phyloP scores from a whole-genome alignment of 2,329 filamentous ascomycete genomes.

The Orbilia brochopaga region DNA sequence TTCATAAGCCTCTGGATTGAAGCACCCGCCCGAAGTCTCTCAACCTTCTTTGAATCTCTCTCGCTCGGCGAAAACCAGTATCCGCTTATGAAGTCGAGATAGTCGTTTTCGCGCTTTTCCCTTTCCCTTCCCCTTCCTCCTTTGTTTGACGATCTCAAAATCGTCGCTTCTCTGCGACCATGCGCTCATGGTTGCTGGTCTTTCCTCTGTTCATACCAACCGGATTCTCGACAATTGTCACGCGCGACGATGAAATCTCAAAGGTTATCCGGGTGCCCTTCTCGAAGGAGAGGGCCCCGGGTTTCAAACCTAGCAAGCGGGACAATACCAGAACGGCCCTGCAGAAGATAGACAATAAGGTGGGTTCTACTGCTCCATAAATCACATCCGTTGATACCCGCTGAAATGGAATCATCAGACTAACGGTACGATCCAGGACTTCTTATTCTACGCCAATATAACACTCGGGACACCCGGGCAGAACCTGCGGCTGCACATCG shows the following conservation, averaged over 20 bases:
- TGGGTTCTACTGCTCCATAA: slow-evolving; percentile 23
- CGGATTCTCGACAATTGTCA: slow-evolving; percentile 30
- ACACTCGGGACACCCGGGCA: slow-evolving; percentile 68
- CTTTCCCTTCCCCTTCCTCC: slow-evolving; percentile 20
- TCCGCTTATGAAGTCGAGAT: slow-evolving; percentile 51
- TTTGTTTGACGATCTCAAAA: slow-evolving; percentile 26
- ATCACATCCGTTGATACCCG: background rate
- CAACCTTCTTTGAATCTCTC: no score
- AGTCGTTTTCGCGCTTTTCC: slow-evolving; percentile 33
- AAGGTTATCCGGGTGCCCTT: slow-evolving; percentile 49
- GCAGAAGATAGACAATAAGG: slow-evolving; percentile 54
- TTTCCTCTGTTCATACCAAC: slow-evolving; percentile 30
- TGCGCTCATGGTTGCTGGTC: slow-evolving; percentile 37
- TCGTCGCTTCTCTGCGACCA: slow-evolving; percentile 31
- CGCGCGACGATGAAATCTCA: slow-evolving; percentile 30
- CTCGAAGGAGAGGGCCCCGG: slow-evolving; percentile 27
- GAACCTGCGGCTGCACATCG: slow-evolving; percentile 64
- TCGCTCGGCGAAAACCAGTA: slow-evolving; percentile 39
- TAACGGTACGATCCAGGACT: slow-evolving; percentile 52
- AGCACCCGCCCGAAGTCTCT: slow-evolving; percentile 1
- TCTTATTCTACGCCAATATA: slow-evolving; percentile 65
- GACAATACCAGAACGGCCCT: slow-evolving; percentile 45
- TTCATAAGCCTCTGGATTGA: slow-evolving; percentile 16
- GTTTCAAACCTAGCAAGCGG: slow-evolving; percentile 16
- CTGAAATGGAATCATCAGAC: slow-evolving; percentile 18